Evolutionary conservation across 306 rosid genomes (phyloP).

Genomic region (Cicer cuneatum): DNA sequence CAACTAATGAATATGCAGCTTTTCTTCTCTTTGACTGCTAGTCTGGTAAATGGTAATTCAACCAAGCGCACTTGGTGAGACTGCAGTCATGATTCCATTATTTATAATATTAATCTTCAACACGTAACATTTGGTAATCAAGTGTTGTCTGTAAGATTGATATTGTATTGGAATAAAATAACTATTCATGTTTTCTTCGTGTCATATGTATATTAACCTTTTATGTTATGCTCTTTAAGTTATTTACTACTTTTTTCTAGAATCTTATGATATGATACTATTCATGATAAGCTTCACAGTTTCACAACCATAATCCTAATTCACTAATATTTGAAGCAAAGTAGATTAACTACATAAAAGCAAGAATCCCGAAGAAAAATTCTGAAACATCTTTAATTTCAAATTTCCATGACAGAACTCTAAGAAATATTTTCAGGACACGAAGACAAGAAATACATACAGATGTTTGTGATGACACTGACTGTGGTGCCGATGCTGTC

Average conservation of each 20-base stretch:
- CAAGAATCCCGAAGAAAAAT: conserved; percentile 13
- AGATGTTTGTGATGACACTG: conserved; percentile 64
- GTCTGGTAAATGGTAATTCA: conserved; percentile 16
- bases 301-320: conserved; percentile 32
- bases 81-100: conserved; percentile 1
- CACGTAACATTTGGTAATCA: conserved; percentile 17
- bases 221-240: background rate
- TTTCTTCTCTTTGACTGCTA: conserved; percentile 12
- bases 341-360: conserved; percentile 24
- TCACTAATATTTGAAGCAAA: conserved; percentile 13
- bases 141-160: conserved; percentile 3
- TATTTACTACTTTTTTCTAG: conserved; percentile 1
- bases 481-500: conserved; percentile 56
- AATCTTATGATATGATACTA: conserved; percentile 13
- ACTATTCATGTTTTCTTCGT: conserved; percentile 16
- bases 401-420: conserved; percentile 33
- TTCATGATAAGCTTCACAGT: conserved; percentile 4
- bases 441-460: conserved; percentile 57
- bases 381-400: conserved; percentile 27
- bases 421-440: conserved; percentile 20
- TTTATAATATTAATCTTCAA: conserved; percentile 24
- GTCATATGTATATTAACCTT: conserved; percentile 19
- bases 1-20: conserved; percentile 28
- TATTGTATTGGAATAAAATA: background rate
- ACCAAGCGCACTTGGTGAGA: conserved; percentile 33